phyloP scores from a whole-genome alignment of 2,329 filamentous ascomycete genomes.

The Magnaporthales sp. region DNA sequence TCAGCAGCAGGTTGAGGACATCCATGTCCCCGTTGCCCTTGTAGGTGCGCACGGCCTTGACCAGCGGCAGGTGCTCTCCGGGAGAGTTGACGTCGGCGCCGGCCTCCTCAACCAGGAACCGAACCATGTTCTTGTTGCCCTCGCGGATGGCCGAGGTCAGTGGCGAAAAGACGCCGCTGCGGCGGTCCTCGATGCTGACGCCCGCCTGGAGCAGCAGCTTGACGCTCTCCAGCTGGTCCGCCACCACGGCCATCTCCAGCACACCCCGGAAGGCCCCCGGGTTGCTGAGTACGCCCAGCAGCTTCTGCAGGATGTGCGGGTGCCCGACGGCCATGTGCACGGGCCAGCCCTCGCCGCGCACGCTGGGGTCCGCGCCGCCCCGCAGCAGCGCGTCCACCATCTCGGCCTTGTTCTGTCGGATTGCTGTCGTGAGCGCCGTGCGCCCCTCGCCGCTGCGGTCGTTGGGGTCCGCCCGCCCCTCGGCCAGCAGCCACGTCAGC shows the following conservation, averaged over 20 bases:
- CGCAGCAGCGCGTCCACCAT: slow-evolving; percentile 29
- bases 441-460: slow-evolving; percentile 22
- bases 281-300: slow-evolving; percentile 38
- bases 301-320: slow-evolving; percentile 48
- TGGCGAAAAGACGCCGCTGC: slow-evolving; percentile 59
- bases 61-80: slow-evolving; percentile 62
- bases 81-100: slow-evolving; percentile 26
- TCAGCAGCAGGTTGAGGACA: slow-evolving; percentile 54
- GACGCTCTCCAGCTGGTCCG: slow-evolving; percentile 58
- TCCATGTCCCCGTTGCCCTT: slow-evolving; percentile 42
- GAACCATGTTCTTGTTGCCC: slow-evolving; percentile 41
- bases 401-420: slow-evolving; percentile 37
- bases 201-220: slow-evolving; percentile 56
- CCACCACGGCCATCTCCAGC: slow-evolving; percentile 24
- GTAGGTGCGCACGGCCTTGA: slow-evolving; percentile 57
- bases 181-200: slow-evolving; percentile 62
- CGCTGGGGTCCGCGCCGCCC: slow-evolving; percentile 22
- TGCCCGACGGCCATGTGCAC: slow-evolving; percentile 59
- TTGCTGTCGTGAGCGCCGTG: slow-evolving; percentile 18
- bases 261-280: slow-evolving; percentile 31
- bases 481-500: slow-evolving; percentile 26
- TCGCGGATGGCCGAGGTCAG: slow-evolving; percentile 17
- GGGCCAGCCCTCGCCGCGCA: slow-evolving; percentile 42
- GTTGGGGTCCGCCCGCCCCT: slow-evolving; percentile 23
- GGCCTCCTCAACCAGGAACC: slow-evolving; percentile 28